Conservation (phyloP, 2,329 filamentous ascomycete species). For the Pseudogymnoascus sp. region DNA sequence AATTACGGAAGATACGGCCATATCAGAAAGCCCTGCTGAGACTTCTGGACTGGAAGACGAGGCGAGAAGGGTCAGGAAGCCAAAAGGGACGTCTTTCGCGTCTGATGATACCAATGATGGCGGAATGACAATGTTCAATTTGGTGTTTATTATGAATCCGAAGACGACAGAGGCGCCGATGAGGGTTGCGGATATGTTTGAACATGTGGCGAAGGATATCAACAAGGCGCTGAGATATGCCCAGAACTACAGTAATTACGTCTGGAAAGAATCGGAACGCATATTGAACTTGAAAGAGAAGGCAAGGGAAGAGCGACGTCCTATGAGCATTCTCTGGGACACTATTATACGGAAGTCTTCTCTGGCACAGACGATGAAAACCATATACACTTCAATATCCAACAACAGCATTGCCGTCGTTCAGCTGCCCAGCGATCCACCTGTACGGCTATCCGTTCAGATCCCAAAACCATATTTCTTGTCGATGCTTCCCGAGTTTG, state of each 20-base stretch:
- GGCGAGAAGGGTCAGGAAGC: constrained; percentile 24
- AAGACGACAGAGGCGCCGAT: constrained; percentile 65
- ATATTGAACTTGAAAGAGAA: constrained; percentile 77
- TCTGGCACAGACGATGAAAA: constrained; percentile 72
- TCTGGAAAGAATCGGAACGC: constrained; percentile 81
- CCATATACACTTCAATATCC: constrained; percentile 73
- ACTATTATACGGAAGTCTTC: constrained; percentile 66
- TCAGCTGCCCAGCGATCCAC: constrained; percentile 55
- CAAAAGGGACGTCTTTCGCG: constrained; percentile 15
- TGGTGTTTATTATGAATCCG: constrained; percentile 84
- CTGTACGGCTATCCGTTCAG: constrained; percentile 54
- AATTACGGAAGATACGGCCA: constrained; percentile 14
- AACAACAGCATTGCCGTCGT: constrained; percentile 80
- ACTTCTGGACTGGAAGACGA: neutral
- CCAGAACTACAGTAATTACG: constrained; percentile 81
- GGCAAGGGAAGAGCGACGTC: constrained; percentile 54
- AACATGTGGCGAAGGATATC: constrained; percentile 84
- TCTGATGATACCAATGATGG: constrained; percentile 24
- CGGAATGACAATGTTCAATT: constrained; percentile 90
- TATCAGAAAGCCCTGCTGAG: constrained; percentile 13
- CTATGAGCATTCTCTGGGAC: constrained; percentile 58
- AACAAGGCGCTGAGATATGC: constrained; percentile 89
- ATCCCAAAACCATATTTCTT: constrained; percentile 62
- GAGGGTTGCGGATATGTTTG: constrained; percentile 70
- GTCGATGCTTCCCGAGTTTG: constrained; percentile 60